phyloP scores from a whole-genome alignment of 768 basidiomycete species.

The Tylopilus balloui region DNA sequence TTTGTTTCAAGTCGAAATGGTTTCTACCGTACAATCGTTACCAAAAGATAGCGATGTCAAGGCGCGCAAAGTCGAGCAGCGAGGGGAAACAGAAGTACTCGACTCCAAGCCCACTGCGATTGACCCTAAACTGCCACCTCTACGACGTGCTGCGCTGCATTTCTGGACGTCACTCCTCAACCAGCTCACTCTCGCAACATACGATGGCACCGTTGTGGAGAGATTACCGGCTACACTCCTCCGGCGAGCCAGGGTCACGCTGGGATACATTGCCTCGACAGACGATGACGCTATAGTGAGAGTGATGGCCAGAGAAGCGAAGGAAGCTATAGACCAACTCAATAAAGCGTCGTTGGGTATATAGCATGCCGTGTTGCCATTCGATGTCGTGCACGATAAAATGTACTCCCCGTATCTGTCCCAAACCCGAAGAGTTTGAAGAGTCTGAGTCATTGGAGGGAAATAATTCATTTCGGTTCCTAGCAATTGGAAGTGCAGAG shows the following conservation, averaged over 20 bases:
- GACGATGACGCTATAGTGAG: slow-evolving; percentile 71
- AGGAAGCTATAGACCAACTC: slow-evolving; percentile 50
- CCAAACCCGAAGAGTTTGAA: slow-evolving; percentile 58
- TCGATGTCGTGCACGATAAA: background rate
- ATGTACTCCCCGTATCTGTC: slow-evolving; percentile 89
- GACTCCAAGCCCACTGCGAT: slow-evolving; percentile 54
- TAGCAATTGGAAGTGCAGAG: slow-evolving; percentile 5
- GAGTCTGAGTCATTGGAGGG: slow-evolving; percentile 83
- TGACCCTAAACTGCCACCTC: slow-evolving; percentile 66
- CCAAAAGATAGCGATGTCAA: slow-evolving; percentile 17
- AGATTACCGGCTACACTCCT: slow-evolving; percentile 33
- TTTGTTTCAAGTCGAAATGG: slow-evolving; percentile 63
- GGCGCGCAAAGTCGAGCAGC: slow-evolving; percentile 4
- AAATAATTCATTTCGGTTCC: slow-evolving; percentile 55
- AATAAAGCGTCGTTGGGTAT: slow-evolving; percentile 40
- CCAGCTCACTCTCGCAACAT: slow-evolving; percentile 48
- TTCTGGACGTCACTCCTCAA: slow-evolving; percentile 69
- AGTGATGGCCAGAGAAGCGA: slow-evolving; percentile 71
- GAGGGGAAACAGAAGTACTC: slow-evolving; percentile 26
- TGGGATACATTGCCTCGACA: slow-evolving; percentile 64
- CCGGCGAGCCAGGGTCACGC: slow-evolving; percentile 50
- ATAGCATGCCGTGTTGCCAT: background rate
- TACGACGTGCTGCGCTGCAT: slow-evolving; percentile 84
- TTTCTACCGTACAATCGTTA: slow-evolving; percentile 20
- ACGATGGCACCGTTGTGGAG: slow-evolving; percentile 34